Evolutionary conservation across 2,329 filamentous ascomycete species (phyloP), one percentile per base, ranked within the genome.

Genomic region (Diaporthe sp.): DNA sequence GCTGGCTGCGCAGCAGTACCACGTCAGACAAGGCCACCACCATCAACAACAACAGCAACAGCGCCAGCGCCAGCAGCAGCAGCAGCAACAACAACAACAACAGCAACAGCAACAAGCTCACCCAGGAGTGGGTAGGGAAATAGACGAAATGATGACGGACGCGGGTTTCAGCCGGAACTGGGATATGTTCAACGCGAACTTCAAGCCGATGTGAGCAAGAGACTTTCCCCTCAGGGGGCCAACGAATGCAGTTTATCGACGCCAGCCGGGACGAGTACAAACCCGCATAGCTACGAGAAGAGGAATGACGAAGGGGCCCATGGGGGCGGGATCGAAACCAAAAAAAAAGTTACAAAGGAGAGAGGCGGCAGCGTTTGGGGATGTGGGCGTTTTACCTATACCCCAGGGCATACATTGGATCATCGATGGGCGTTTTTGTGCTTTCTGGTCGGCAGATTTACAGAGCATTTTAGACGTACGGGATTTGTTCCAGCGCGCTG

Each of bases 131-230:
- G 78, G 81, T 44, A 81, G 84, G 60, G 84, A 87, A 51, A 87
- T 89, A 78, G 87, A 89, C 73, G 87, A 88, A 51, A 87, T 90
- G 81, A 85, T 90, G 82, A 86, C 86, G 72, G 84, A 86, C 74
- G 84, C 87, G 77, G 84, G 83, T 75, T 87, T 87, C 82, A 84
- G 84, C 76, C 82, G 84, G 44, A 86, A 88, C 75, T 88, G 86
- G 85, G 84, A 86, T 79, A 85, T 88, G 78, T 87, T 88, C 80
- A 85, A 86, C 71, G 76, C 58, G 75, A 75, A 71, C 34, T 73
- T 72, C 68, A 68, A 72, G 61, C 77, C 73, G 39, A 65, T 78
- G 58, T 78, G 61, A 78, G 57, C 55, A 68, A 53, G 28, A n/a
- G 28, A 67, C 17, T 25, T 28, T 19, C 12, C 8, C 31, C 46